Evolutionary conservation across 352 stramenopile species (phyloP).

Genomic region (Phytophthora lateralis): DNA sequence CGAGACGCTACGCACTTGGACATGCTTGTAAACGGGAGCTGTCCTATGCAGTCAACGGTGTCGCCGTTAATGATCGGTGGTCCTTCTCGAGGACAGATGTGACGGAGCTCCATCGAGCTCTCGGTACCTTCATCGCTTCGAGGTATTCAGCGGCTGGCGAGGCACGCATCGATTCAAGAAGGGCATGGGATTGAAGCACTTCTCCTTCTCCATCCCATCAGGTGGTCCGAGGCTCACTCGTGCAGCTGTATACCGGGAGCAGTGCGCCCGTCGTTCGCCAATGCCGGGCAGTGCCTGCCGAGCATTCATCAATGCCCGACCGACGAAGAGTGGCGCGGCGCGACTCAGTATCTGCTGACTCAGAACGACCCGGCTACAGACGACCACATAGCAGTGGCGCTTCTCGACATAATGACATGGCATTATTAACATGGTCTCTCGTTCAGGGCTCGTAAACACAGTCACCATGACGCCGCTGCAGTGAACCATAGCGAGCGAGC

Average conservation of each 20-base stretch:
- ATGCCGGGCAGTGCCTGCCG: too few species aligned
- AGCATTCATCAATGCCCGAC: neutral
- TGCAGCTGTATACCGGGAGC: too few species aligned
- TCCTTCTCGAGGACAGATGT: neutral
- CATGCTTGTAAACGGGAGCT: neutral
- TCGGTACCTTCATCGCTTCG: neutral
- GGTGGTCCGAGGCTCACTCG: too few species aligned
- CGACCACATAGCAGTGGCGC: neutral
- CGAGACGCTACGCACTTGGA: neutral
- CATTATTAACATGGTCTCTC: neutral
- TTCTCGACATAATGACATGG: neutral
- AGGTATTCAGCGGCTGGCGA: neutral
- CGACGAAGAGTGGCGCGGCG: conserved; percentile 7
- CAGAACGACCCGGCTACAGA: neutral
- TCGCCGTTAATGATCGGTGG: neutral
- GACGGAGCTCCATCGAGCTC: neutral
- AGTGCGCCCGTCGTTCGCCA: too few species aligned
- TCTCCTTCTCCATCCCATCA: neutral
- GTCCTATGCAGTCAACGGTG: neutral
- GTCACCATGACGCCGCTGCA: neutral
- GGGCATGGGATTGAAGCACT: neutral
- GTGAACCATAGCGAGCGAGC: too few species aligned
- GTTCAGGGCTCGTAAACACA: neutral
- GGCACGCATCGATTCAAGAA: neutral
- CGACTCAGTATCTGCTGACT: conserved; percentile 17